These are phyloP conservation scores for Arthrobotrys musiformis DNA, from an alignment of 2,329 filamentous ascomycete species.

Conservation along the genomic window DNA sequence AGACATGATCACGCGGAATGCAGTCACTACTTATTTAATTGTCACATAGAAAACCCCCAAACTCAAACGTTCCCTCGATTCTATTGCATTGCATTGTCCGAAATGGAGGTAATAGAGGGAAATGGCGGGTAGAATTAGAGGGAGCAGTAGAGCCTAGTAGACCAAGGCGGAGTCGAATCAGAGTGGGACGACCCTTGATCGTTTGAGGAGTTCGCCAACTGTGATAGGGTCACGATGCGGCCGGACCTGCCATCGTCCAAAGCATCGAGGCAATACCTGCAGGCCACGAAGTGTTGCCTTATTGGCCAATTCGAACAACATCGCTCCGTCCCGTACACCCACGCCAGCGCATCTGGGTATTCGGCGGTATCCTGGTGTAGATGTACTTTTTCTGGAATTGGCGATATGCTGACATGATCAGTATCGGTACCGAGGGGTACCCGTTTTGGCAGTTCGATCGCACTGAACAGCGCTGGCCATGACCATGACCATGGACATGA, in stretches of 20 bases:
- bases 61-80: background rate
- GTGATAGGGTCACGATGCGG: constrained; percentile 52
- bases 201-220: constrained; percentile 44
- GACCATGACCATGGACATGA: too few relatives aligned
- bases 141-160: constrained; percentile 8
- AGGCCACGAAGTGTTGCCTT: constrained; percentile 56
- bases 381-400: background rate
- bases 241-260: constrained; percentile 44
- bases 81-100: background rate
- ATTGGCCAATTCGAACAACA: constrained; percentile 54
- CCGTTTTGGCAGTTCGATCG: background rate
- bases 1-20: constrained; percentile 54
- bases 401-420: background rate
- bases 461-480: background rate
- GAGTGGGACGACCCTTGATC: constrained; percentile 54
- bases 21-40: constrained; percentile 56
- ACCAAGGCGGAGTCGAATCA: constrained; percentile 55
- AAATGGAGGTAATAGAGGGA: background rate
- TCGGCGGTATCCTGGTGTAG: background rate
- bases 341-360: constrained; percentile 50
- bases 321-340: constrained; percentile 54
- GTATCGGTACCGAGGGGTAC: constrained; percentile 1
- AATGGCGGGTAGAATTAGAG: background rate
- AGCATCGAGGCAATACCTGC: constrained; percentile 54
- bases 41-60: constrained; percentile 51